A percentile compares a stretch with the other conserved stretches of the same genome.
phyloP scores from a whole-genome alignment of 2,329 filamentous ascomycete species.

The Stromatinia cepivora region DNA sequence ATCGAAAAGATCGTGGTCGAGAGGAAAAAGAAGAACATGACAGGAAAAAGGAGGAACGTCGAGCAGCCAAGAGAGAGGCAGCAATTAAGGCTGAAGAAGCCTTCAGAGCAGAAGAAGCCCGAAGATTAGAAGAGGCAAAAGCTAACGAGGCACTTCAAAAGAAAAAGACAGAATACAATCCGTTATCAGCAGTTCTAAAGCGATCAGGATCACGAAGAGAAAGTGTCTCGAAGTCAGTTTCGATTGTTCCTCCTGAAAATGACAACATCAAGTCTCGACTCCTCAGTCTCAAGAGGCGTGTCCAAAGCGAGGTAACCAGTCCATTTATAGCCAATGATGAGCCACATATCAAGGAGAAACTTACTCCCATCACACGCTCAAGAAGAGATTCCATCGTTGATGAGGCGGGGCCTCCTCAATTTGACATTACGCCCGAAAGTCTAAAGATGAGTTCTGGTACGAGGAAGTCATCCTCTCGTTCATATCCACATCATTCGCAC shows the following conservation, averaged over 20 bases:
- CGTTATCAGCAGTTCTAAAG: not conserved
- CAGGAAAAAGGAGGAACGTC: constrained; percentile 35
- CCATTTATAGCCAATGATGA: constrained; percentile 33
- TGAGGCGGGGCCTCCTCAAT: constrained; percentile 12
- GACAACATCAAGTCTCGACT: constrained; percentile 2
- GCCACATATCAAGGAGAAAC: constrained; percentile 34
- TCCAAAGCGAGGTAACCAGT: constrained; percentile 34
- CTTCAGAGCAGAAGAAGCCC: constrained; percentile 1
- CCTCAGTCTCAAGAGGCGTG: constrained; percentile 14
- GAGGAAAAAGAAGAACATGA: constrained; percentile 40
- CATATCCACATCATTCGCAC: constrained; percentile 21
- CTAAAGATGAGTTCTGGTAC: constrained; percentile 11
- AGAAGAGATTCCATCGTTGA: constrained; percentile 11
- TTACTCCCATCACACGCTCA: not conserved
- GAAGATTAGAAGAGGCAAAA: constrained; percentile 9
- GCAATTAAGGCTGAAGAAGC: constrained; percentile 14
- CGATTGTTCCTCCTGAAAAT: constrained; percentile 13
- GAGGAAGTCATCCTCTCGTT: constrained; percentile 17
- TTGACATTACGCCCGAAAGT: constrained; percentile 11
- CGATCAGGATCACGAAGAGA: constrained; percentile 21
- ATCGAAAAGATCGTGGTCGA: constrained; percentile 34
- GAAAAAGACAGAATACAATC: not conserved
- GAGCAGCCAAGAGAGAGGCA: constrained; percentile 27
- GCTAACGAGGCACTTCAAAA: constrained; percentile 4
- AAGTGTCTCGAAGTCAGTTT: constrained; percentile 2